phyloP scores from a whole-genome alignment of 108 stramenopile genomes.

The Cyclotella cryptica region DNA sequence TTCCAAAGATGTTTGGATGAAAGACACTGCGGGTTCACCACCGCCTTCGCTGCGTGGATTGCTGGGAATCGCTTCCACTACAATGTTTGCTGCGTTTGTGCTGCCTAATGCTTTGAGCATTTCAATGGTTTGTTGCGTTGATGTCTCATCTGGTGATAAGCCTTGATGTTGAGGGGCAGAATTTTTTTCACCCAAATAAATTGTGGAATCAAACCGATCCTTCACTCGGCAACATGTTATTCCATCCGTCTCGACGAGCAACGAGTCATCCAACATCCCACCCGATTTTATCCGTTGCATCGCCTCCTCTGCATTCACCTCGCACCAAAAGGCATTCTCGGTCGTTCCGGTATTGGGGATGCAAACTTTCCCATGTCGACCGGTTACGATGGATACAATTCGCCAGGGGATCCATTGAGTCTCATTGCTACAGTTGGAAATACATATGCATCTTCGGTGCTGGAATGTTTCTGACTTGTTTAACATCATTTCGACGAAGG shows the following conservation, averaged over 20 bases:
- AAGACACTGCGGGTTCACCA: slow-evolving; percentile 39
- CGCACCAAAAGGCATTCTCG: neutral
- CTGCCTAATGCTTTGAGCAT: slow-evolving; percentile 27
- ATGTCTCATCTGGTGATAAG: neutral
- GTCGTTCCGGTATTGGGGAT: slow-evolving; percentile 4
- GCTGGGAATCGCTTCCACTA: slow-evolving; percentile 46
- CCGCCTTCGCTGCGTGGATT: slow-evolving; percentile 25
- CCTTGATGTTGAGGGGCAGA: too few species aligned
- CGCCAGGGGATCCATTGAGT: slow-evolving; percentile 36
- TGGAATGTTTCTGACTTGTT: slow-evolving; percentile 28
- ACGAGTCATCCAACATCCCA: slow-evolving; percentile 30
- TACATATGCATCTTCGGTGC: slow-evolving; percentile 11
- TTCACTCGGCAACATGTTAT: neutral
- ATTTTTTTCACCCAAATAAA: too few species aligned
- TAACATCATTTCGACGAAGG: slow-evolving; percentile 38
- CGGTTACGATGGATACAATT: slow-evolving; percentile 42
- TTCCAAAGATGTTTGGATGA: slow-evolving; percentile 21
- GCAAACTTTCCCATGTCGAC: slow-evolving; percentile 33
- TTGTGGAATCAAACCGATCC: too few species aligned
- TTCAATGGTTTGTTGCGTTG: slow-evolving; percentile 6
- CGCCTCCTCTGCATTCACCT: slow-evolving; percentile 30
- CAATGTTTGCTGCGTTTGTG: slow-evolving; percentile 28
- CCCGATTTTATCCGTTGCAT: slow-evolving; percentile 26
- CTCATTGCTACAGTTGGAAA: neutral
- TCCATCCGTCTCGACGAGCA: neutral